phyloP scores from a whole-genome alignment of 306 rosid genomes.

The Herpetospermum pedunculosum region DNA sequence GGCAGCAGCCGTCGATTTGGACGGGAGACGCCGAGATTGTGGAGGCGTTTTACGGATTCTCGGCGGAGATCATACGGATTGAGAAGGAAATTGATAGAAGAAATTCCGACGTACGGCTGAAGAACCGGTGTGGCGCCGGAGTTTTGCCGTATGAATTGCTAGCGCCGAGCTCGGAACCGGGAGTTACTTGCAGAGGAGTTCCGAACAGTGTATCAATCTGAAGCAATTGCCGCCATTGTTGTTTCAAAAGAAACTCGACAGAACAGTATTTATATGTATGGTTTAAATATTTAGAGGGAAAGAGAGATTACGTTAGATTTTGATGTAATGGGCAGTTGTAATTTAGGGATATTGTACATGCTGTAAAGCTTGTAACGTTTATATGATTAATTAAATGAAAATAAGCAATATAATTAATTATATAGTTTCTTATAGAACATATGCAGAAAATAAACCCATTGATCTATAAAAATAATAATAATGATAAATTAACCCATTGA shows the following conservation, averaged over 20 bases:
- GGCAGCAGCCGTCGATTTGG: constrained; percentile 66
- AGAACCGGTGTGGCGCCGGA: constrained; percentile 89
- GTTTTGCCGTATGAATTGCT: constrained; percentile 84
- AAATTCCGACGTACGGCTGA: constrained; percentile 35
- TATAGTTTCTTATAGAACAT: background rate
- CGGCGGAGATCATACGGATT: constrained; percentile 46
- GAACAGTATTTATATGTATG: background rate
- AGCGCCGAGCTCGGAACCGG: constrained; percentile 86
- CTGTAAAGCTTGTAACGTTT: background rate
- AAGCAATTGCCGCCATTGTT: background rate
- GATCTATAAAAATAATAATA: too few species aligned
- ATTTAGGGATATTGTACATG: constrained; percentile 4
- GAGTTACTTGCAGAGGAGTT: constrained; percentile 89
- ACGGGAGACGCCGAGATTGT: constrained; percentile 54
- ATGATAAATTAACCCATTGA: too few species aligned
- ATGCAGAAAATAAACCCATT: too few species aligned
- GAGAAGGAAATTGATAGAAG: constrained; percentile 72
- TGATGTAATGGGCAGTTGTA: background rate
- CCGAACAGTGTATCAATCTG: constrained; percentile 91
- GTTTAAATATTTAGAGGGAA: background rate
- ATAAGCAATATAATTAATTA: background rate
- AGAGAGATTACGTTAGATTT: background rate
- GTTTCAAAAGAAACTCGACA: background rate
- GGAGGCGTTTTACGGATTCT: constrained; percentile 51
- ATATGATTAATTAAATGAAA: background rate